Evolutionary conservation across 163 green algal genomes (phyloP), one percentile per base, ranked within the genome.

Genomic region (Scenedesmus sp.): DNA sequence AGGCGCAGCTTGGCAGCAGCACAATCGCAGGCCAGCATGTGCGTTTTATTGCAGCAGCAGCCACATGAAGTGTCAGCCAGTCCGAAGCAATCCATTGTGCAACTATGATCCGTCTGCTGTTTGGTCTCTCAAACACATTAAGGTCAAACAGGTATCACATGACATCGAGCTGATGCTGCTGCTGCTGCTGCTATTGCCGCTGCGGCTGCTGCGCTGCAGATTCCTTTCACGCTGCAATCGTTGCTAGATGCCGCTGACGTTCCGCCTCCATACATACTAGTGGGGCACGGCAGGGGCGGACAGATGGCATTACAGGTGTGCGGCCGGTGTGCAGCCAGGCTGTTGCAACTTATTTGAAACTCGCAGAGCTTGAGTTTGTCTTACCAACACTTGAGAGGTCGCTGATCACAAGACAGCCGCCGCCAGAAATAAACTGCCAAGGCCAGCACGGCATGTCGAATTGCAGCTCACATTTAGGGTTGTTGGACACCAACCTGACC

Each of bases 231-330:
- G 26, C 46, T 90, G 65, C 24, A 83, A 9, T 49, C 43, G 3
- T 7, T 90, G 20, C 85, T 90, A 9, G 70, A 26, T 35, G 68
- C 65, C 35, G 65, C 65, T 37, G 44, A n/a, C 3, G 83, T 51
- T 12, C n/a, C 83, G 51, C 43, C 43, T 20, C 83, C 83, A 6
- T 90, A 70, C 65, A 68, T 90, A 42, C n/a, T 90, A 43, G 85
- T 83, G 22, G 85, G 85, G 24, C 85, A 90, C 37, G 44, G 85
- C 65, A 40, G 30, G 20, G 85, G 85, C 33, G 85, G 85, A 3
- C 85, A 90, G 44, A 0, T 85, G 44, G 85, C 43, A 24, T 10
- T 85, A 42, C 85, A 85, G 85, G 65, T 76, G 65, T 18, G 65
- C 40, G 65, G 30, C 30, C 40, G 65, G 30, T 76, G 65, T n/a